Percentiles rank a stretch among this genome's conserved stretches.
phyloP scores from a whole-genome alignment of 2,329 filamentous ascomycete species.

The Orbilia brochopaga region DNA sequence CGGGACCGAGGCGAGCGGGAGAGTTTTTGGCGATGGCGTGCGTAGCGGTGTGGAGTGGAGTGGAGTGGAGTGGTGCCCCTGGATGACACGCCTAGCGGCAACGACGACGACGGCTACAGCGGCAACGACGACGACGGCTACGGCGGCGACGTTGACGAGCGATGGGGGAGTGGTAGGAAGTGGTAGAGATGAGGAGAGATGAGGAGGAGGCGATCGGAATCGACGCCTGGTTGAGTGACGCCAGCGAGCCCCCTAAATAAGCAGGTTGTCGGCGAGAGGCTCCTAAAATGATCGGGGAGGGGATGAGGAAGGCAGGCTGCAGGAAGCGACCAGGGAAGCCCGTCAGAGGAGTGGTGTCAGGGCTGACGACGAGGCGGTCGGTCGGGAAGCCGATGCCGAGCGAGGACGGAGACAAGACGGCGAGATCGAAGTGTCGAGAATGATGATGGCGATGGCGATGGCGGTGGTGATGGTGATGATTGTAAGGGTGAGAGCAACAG shows the following conservation, averaged over 20 bases:
- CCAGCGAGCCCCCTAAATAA: not conserved
- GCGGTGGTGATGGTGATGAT: not conserved
- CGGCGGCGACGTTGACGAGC: not conserved
- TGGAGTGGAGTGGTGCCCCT: too few species aligned
- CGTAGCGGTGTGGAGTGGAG: conserved; percentile 5
- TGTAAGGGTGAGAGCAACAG: not conserved
- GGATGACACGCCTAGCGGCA: not conserved
- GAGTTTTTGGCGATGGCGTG: not conserved
- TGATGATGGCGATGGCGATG: not conserved
- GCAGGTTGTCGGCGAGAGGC: conserved; percentile 4
- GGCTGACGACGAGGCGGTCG: conserved; percentile 44
- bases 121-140: not conserved
- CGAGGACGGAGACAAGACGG: conserved; percentile 52
- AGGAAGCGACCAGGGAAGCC: conserved; percentile 45
- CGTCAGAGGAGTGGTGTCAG: conserved; percentile 47
- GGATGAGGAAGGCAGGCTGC: conserved; percentile 49
- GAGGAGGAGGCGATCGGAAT: not conserved
- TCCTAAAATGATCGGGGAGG: conserved; percentile 25
- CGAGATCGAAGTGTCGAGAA: conserved; percentile 10
- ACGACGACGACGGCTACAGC: not conserved
- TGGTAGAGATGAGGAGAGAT: not conserved
- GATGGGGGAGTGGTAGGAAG: not conserved
- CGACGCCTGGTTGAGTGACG: not conserved
- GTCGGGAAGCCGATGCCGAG: conserved; percentile 50
- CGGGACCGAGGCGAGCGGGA: not conserved